These are phyloP conservation scores for Fusarium sp. DNA, from an alignment of 2,329 filamentous ascomycete genomes.

Conservation along the genomic window DNA sequence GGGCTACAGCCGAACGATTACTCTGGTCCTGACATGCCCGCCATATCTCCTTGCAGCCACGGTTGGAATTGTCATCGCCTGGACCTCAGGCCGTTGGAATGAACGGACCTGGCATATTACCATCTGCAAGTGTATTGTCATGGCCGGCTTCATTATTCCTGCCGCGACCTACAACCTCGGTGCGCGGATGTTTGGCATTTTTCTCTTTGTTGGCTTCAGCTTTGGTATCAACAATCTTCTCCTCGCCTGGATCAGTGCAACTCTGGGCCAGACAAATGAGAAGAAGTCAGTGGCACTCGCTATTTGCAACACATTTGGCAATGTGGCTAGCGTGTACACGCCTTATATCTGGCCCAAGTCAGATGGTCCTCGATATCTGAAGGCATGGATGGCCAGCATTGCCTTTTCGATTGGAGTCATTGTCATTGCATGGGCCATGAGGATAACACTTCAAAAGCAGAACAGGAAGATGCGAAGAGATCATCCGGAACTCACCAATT, in stretches of 20 bases:
- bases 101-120: conserved; percentile 44
- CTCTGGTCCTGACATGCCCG: conserved; percentile 61
- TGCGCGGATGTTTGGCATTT: conserved; percentile 44
- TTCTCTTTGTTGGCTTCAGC: conserved; percentile 53
- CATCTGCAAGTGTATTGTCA: conserved; percentile 52
- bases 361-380: conserved; percentile 22
- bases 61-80: conserved; percentile 26
- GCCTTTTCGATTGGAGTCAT: conserved; percentile 24
- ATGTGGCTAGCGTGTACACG: conserved; percentile 28
- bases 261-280: conserved; percentile 57
- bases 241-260: conserved; percentile 54
- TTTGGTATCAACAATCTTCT: conserved; percentile 57
- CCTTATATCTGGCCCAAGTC: conserved; percentile 27
- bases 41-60: conserved; percentile 59
- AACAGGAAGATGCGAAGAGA: conserved; percentile 20
- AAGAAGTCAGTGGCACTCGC: conserved; percentile 51
- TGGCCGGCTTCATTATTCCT: conserved; percentile 42
- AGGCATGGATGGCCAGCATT: conserved; percentile 19
- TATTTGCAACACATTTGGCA: conserved; percentile 32
- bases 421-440: conserved; percentile 19
- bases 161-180: conserved; percentile 40
- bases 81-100: conserved; percentile 56
- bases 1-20: conserved; percentile 58
- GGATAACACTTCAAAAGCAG: conserved; percentile 5
- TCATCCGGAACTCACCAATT: conserved; percentile 22